Base-by-base conservation (phyloP, 2,329 filamentous ascomycete species). In the Magnaporthales sp. region DNA sequence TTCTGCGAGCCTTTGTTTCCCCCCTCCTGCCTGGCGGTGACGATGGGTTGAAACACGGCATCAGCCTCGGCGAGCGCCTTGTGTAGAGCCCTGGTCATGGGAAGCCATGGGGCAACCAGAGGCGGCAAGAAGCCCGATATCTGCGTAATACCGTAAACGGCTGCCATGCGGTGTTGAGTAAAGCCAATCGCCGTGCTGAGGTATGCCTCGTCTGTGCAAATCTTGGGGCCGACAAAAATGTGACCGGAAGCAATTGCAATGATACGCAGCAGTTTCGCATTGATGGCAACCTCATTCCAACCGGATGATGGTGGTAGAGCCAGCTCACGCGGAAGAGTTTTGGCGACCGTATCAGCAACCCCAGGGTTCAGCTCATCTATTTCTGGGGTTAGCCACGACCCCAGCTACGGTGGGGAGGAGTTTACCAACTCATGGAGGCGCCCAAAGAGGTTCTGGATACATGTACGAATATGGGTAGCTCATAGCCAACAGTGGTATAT, bases 211-310 rank as follows among this genome's bases (percentile, higher is more conserved):
- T 76, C 71, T 29, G 78, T 79, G 68, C 79, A 81, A 1, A 82
- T 75, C 64, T 82, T 80, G 1, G 79, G 72, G 6, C 81, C 82
- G 31, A 84, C 75, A 64, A 84, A 83, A 30, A 83, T 72, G 11
- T 79, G 75, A 1, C 81, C 81, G 0, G 80, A 82, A 0, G 80
- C 76, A 67, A 78, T 78, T 61, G 79, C 80, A 0, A 84, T 77
- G 46, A 83, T 77, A n/a, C 79, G 78, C 2, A 82, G 73, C 4
- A 84, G 70, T 7, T 74, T 75, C 10, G 73, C 67, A 72, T 79
- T 76, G 32, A 81, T 76, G 0, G 32, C 32, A 38, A 38, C 32
- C 32, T 38, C 32, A 38, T 13, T 38, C 32, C 32, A 38, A 13
- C 32, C 32, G 32, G 32, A 38, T 8, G 7, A 8, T 38, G 32